Conservation (phyloP, 352 stramenopile genomes). For the Pythium aquatile region DNA sequence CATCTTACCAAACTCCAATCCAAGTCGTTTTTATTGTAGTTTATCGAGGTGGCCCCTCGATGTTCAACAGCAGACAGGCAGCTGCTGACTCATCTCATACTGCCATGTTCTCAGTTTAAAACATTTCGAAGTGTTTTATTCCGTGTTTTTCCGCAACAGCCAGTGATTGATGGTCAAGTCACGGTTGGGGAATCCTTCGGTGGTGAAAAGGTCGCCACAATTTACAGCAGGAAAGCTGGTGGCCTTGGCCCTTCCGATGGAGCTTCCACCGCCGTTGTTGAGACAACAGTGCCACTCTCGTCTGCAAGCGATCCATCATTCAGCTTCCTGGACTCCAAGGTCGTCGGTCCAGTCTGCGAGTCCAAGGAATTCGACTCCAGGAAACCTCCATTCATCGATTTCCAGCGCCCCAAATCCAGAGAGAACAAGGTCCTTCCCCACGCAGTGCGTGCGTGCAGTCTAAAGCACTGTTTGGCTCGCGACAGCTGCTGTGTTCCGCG, state of each 20-base stretch:
- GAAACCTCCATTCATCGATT: background rate
- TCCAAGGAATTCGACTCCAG: background rate
- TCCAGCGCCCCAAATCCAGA: background rate
- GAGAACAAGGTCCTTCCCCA: background rate
- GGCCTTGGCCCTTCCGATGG: background rate
- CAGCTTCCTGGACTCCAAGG: too few species aligned
- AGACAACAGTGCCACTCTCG: background rate
- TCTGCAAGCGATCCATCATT: slow-evolving; percentile 1
- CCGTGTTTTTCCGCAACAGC: background rate
- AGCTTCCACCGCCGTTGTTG: background rate
- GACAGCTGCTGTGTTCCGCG: background rate
- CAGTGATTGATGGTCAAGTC: slow-evolving; percentile 9
- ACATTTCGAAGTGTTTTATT: slow-evolving; percentile 8
- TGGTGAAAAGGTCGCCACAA: background rate
- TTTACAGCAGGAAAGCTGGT: background rate
- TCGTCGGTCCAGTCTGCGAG: background rate
- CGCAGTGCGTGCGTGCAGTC: background rate
- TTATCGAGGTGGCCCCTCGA: background rate
- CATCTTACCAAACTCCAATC: too few species aligned
- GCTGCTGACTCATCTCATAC: slow-evolving; percentile 3
- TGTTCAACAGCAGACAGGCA: slow-evolving; percentile 3
- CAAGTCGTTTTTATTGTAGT: background rate
- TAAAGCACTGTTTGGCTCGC: background rate
- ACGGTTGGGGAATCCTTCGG: background rate
- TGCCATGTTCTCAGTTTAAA: background rate